These are phyloP conservation scores for Cicer chorassanicum DNA, from an alignment of 306 rosid genomes.

Conservation along the genomic window DNA sequence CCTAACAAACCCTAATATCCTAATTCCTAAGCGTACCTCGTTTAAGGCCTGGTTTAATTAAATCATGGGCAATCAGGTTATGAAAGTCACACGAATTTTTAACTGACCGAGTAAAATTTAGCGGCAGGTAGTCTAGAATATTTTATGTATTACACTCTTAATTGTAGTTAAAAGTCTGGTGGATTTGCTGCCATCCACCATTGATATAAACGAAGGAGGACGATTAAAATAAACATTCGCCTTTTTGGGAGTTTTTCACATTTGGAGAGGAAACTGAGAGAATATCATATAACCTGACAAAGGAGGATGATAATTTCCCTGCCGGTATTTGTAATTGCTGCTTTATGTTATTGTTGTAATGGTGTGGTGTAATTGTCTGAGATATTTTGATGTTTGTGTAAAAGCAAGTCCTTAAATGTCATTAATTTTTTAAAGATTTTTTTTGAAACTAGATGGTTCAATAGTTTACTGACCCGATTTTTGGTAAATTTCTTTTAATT, in stretches of 20 bases:
- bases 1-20: neutral
- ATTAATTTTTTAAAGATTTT: constrained; percentile 21
- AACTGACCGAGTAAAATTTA: constrained; percentile 3
- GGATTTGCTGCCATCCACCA: no score
- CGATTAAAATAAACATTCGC: neutral
- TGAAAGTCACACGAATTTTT: neutral
- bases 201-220: neutral
- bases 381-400: constrained; percentile 28
- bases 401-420: constrained; percentile 11
- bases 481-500: constrained; percentile 17
- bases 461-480: constrained; percentile 40
- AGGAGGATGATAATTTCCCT: constrained; percentile 16
- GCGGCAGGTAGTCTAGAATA: constrained; percentile 1
- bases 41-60: neutral
- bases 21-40: constrained; percentile 24
- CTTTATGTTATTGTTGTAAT: constrained; percentile 33
- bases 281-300: constrained; percentile 1
- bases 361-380: constrained; percentile 33
- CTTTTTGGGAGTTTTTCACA: constrained; percentile 10
- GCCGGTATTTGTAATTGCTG: constrained; percentile 27
- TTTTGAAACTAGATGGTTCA: constrained; percentile 25
- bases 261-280: constrained; percentile 13
- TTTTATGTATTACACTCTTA: neutral
- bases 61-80: constrained; percentile 6
- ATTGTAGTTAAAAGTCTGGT: neutral